A percentile compares a stretch with the other conserved stretches of the same genome.
Evolutionary conservation across 306 rosid species (phyloP).

Genomic region (Citrullus amarus): DNA sequence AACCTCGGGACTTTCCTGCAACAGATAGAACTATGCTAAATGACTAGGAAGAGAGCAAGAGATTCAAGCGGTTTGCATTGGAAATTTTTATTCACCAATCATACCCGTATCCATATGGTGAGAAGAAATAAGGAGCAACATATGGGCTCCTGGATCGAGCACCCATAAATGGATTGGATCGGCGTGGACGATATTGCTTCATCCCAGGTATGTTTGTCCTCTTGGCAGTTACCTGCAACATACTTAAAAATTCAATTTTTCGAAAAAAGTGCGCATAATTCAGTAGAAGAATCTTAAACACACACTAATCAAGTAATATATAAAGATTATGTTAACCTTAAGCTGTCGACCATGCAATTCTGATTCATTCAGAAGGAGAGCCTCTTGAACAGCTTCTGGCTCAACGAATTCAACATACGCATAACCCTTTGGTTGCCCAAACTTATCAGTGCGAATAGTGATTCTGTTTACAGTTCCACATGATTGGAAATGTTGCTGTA

Average conservation of each 20-base stretch:
- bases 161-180: constrained; percentile 51
- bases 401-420: constrained; percentile 80
- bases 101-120: constrained; percentile 80
- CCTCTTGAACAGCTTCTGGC: constrained; percentile 74
- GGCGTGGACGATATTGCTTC: constrained; percentile 70
- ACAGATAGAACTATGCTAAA: constrained; percentile 15
- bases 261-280: not conserved
- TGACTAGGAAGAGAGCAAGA: not conserved
- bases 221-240: constrained; percentile 50
- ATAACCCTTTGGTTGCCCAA: constrained; percentile 84
- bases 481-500: constrained; percentile 79
- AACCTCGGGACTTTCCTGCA: constrained; percentile 77
- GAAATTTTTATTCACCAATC: not conserved
- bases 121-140: constrained; percentile 43
- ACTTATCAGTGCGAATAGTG: constrained; percentile 78
- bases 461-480: constrained; percentile 77
- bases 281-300: not conserved
- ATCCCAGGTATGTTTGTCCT: constrained; percentile 73
- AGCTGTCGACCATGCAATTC: constrained; percentile 81
- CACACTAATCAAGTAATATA: not conserved
- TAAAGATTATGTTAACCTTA: constrained; percentile 31
- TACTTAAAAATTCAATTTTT: not conserved
- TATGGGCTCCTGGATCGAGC: constrained; percentile 43
- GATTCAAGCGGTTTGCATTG: not conserved
- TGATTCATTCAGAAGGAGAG: constrained; percentile 60